Conservation (phyloP, 2,329 filamentous ascomycete species). For the Colletotrichum sp. region DNA sequence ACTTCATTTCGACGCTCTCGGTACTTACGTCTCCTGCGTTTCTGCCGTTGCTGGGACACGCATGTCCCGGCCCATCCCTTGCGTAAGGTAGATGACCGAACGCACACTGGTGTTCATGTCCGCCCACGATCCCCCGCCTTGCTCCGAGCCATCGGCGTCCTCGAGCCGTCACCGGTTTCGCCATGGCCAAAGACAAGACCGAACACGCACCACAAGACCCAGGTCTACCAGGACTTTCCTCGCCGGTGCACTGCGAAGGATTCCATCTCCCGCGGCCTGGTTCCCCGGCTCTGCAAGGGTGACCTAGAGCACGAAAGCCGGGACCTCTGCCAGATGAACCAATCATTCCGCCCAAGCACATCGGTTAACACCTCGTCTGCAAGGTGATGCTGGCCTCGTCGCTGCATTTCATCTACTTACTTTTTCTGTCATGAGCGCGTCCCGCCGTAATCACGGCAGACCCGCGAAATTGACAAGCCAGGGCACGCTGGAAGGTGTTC, state of each 20-base stretch:
- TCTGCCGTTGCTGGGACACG: not conserved
- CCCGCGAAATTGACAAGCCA: constrained; percentile 11
- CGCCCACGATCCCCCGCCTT: not conserved
- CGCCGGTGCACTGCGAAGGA: not conserved
- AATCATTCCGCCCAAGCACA: not conserved
- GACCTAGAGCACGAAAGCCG: not conserved
- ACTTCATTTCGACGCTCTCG: not conserved
- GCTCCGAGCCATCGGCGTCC: not conserved
- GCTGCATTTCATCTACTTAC: not conserved
- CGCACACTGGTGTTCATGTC: not conserved
- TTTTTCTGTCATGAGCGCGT: not conserved
- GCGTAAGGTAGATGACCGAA: constrained; percentile 2
- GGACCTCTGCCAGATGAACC: not conserved
- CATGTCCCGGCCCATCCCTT: not conserved
- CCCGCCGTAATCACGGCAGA: not conserved
- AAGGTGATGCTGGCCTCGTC: constrained; percentile 2
- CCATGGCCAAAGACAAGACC: not conserved
- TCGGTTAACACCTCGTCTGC: not conserved
- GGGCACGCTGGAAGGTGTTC: not conserved
- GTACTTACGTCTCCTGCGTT: not conserved
- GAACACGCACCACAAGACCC: not conserved
- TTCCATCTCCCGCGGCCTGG: not conserved
- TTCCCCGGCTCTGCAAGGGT: not conserved
- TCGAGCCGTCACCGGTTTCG: not conserved
- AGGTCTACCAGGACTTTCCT: not conserved